These are phyloP conservation scores for Combretum micranthum DNA, from an alignment of 345 rosid species.

Conservation along the genomic window DNA sequence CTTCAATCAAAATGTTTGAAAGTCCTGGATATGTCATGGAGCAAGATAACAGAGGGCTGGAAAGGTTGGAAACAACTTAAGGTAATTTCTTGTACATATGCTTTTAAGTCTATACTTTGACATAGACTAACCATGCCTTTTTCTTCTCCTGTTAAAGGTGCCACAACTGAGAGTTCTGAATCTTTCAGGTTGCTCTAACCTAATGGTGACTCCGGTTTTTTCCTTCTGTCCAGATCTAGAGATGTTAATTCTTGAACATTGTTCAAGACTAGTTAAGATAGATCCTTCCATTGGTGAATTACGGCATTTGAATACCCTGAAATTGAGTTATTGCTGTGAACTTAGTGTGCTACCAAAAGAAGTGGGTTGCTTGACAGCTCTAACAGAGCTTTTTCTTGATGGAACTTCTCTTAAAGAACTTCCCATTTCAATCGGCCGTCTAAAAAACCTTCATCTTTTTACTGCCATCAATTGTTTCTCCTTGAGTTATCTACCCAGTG, in stretches of 20 bases:
- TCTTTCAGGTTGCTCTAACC: too few species aligned
- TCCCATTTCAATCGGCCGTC: background rate
- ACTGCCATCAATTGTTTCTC: background rate
- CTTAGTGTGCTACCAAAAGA: background rate
- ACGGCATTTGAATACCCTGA: too few species aligned
- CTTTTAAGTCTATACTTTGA: too few species aligned
- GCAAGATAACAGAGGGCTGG: too few species aligned
- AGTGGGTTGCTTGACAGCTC: background rate
- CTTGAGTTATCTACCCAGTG: background rate
- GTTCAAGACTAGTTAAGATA: background rate
- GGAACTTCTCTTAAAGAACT: slow-evolving; percentile 2
- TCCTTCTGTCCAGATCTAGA: too few species aligned
- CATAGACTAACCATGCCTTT: too few species aligned
- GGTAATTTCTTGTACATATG: too few species aligned
- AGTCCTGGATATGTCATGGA: background rate
- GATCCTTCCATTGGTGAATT: background rate
- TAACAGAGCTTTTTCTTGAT: background rate
- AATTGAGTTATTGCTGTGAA: too few species aligned
- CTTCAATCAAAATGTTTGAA: background rate
- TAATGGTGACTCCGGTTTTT: too few species aligned
- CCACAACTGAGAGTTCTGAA: too few species aligned
- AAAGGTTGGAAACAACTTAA: too few species aligned
- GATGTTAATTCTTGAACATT: slow-evolving; percentile 1
- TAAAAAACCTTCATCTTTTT: background rate
- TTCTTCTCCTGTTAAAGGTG: too few species aligned